phyloP scores from a whole-genome alignment of 1,139 yeast genomes.

The Scheffersomyces lignicola region DNA sequence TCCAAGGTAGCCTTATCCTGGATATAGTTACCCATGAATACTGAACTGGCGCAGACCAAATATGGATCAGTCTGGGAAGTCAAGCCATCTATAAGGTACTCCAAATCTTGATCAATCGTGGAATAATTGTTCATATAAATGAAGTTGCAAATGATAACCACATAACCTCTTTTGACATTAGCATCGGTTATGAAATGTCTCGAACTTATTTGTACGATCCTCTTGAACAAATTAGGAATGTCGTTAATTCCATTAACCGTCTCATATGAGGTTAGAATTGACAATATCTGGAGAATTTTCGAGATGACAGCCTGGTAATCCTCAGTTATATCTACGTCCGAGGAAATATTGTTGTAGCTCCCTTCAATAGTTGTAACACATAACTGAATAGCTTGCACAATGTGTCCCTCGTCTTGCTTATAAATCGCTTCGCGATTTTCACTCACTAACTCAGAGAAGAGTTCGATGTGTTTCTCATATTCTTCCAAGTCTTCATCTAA shows the following conservation, averaged over 20 bases:
- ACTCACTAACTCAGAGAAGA: constrained; percentile 3
- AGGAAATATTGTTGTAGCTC: no score
- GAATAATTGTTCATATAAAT: neutral
- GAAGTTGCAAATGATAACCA: neutral
- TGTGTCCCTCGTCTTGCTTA: neutral
- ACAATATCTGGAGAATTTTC: neutral
- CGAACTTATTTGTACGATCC: neutral
- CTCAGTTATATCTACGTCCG: no score
- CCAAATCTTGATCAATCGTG: neutral
- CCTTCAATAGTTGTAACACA: no score
- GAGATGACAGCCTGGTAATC: neutral
- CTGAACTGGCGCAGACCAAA: constrained; percentile 27
- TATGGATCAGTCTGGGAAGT: constrained; percentile 34
- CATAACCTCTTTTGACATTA: neutral
- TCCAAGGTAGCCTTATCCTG: constrained; percentile 17
- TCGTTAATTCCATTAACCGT: neutral
- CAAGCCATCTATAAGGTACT: neutral
- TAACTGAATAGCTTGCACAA: no score
- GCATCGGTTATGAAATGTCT: neutral
- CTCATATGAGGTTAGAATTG: neutral
- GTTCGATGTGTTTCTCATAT: neutral
- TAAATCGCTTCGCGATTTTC: constrained; percentile 1
- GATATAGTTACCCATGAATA: constrained; percentile 40
- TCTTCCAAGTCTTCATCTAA: neutral
- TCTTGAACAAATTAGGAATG: neutral